phyloP scores from a whole-genome alignment of 2,329 filamentous ascomycete species.

The Fusarium sp. region DNA sequence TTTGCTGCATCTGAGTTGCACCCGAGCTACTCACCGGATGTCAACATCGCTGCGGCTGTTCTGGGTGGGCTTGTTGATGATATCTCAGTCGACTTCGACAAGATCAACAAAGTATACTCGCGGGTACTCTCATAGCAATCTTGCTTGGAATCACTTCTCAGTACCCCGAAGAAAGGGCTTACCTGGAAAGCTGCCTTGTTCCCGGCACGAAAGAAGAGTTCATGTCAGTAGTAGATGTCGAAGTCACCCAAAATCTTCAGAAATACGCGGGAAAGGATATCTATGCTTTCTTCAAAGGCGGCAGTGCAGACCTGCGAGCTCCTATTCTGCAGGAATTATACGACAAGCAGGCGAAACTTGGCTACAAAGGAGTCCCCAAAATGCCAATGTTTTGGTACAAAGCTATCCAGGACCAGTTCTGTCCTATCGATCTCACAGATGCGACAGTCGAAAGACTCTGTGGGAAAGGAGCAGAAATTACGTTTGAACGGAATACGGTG shows the following conservation, averaged over 20 bases:
- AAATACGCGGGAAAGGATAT: constrained; percentile 42
- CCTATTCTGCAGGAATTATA: constrained; percentile 38
- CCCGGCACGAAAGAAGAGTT: constrained; percentile 24
- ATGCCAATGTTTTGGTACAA: constrained; percentile 65
- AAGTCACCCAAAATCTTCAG: constrained; percentile 24
- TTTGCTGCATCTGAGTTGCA: constrained; percentile 32
- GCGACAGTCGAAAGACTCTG: constrained; percentile 55
- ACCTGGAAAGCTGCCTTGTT: constrained; percentile 18
- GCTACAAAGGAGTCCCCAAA: constrained; percentile 53
- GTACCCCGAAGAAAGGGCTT: constrained; percentile 20
- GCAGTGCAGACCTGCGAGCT: constrained; percentile 39
- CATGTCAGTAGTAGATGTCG: background rate
- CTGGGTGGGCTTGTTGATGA: constrained; percentile 37
- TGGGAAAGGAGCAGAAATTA: constrained; percentile 52
- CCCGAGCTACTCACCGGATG: constrained; percentile 20
- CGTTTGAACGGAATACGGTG: constrained; percentile 57
- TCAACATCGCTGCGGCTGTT: constrained; percentile 16
- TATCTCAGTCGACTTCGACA: constrained; percentile 14
- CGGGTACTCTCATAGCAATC: constrained; percentile 14
- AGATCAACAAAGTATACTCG: constrained; percentile 30
- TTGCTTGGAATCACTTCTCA: constrained; percentile 35
- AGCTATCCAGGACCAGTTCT: constrained; percentile 58
- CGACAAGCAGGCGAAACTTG: constrained; percentile 45
- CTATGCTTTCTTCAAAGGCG: constrained; percentile 45
- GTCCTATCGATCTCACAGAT: constrained; percentile 56